Evolutionary conservation across 768 basidiomycete genomes (phyloP).

Genomic region (Rhizopogon salebrosus): DNA sequence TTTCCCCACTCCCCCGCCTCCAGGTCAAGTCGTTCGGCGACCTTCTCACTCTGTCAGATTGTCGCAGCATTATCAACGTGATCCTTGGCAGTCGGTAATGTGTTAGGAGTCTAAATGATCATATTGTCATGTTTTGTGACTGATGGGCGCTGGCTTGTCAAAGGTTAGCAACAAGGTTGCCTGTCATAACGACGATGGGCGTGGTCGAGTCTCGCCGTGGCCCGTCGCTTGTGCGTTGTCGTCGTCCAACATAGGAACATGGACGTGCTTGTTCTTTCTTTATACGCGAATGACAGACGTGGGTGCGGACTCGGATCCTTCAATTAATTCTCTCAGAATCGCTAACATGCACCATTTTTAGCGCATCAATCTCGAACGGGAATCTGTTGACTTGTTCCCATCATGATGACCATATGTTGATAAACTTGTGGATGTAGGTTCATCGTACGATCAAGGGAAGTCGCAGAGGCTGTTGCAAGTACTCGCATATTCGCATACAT

Average conservation of each 20-base stretch:
- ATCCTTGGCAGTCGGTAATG: background rate
- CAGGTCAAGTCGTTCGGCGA: background rate
- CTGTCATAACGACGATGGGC: background rate
- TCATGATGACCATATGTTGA: background rate
- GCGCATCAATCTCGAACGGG: background rate
- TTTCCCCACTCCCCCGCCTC: background rate
- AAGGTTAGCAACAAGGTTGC: no score
- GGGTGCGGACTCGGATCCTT: background rate
- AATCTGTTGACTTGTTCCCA: background rate
- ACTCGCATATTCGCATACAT: background rate
- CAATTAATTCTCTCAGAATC: background rate
- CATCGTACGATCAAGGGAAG: background rate
- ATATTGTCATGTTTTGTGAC: background rate
- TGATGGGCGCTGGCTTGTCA: no score
- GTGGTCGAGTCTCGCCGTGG: background rate
- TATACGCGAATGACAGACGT: background rate
- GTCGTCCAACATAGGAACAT: background rate
- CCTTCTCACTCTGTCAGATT: background rate
- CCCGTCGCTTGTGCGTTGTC: background rate
- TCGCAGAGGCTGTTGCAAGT: background rate
- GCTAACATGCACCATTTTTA: background rate
- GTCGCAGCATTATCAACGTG: background rate
- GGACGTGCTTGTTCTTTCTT: no score
- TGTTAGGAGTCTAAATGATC: background rate
- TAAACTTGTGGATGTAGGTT: background rate